These are phyloP conservation scores for Rhizomucor pusillus DNA, from an alignment of 371 early-diverging fungal genomes.

Conservation along the genomic window DNA sequence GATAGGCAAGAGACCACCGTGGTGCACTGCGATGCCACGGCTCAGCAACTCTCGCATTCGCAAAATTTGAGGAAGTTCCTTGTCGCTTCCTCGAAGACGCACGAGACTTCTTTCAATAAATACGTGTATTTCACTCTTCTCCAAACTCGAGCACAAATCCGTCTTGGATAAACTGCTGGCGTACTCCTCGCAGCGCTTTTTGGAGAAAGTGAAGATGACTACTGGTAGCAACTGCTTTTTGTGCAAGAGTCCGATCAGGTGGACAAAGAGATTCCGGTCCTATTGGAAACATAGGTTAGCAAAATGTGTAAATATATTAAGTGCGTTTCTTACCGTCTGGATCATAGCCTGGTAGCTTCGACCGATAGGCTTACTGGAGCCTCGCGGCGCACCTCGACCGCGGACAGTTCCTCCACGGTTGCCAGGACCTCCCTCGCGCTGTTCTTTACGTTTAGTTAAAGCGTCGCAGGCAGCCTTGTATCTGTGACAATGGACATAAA, in stretches of 20 bases:
- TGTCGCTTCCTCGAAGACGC: slow-evolving; percentile 78
- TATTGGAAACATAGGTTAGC: slow-evolving; percentile 22
- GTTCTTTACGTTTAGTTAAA: slow-evolving; percentile 52
- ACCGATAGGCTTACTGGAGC: slow-evolving; percentile 39
- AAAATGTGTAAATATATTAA: too few relatives aligned
- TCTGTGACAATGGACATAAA: slow-evolving; percentile 20
- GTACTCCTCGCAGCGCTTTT: slow-evolving; percentile 96
- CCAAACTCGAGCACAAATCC: slow-evolving; percentile 72
- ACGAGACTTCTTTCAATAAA: slow-evolving; percentile 81
- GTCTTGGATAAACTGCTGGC: slow-evolving; percentile 77
- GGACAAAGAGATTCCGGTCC: slow-evolving; percentile 80
- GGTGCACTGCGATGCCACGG: slow-evolving; percentile 98
- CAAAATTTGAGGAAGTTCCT: slow-evolving; percentile 89
- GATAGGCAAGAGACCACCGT: slow-evolving; percentile 96
- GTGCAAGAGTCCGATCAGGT: slow-evolving; percentile 75
- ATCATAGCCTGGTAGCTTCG: slow-evolving; percentile 37
- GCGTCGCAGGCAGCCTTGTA: slow-evolving; percentile 71
- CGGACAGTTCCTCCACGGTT: slow-evolving; percentile 51
- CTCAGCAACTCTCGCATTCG: slow-evolving; percentile 81
- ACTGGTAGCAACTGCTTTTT: slow-evolving; percentile 84
- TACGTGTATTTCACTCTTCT: slow-evolving; percentile 87
- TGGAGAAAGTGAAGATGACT: slow-evolving; percentile 97
- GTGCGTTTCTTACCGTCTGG: slow-evolving; percentile 37
- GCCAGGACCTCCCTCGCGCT: slow-evolving; percentile 30
- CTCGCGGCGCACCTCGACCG: slow-evolving; percentile 44